Evolutionary conservation across 331 rosid genomes (phyloP), one percentile per base, ranked within the genome.

Genomic region (Prunus yedoensis): DNA sequence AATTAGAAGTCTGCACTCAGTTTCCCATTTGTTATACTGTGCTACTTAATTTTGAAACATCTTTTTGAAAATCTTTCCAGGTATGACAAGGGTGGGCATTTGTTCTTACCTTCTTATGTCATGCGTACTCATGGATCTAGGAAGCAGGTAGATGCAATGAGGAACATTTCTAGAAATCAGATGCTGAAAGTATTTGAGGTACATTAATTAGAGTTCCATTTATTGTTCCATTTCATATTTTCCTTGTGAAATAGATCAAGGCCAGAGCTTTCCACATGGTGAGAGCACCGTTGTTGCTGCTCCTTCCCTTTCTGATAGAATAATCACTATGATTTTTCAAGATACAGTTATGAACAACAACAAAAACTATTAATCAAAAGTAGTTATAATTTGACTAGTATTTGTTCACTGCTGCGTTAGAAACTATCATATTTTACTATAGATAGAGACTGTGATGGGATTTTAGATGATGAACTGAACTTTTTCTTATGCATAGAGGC

Each of bases 71-170:
- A 43, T 73, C 43, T 66, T 80, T 79, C 65, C 83, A 92, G 97
- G 73, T 88, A 88, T 79, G 96, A 90, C 84, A 92, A 84, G 81
- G 97, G 96, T 10, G 97, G 97, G 63, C 96, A 92, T 74, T 85
- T 92, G 81, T 92, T 90, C 88, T 79, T 92, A 68, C 97, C 97
- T 69, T 90, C 97, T 28, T 92, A 85, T 86, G 83, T 87, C 74
- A 90, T 92, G 97, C 97, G 94, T 35, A 92, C 96, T 77, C 97
- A 88, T 77, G 96, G 97, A 83, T 92, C 92, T 49, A 80, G 89
- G 81, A 92, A 79, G 86, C 97, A 92, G 61, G 91, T 78, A 77
- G 88, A 78, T 78, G 83, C 90, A 75, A 75, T 92, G 85, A 87
- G 85, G 87, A 85, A 68, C 45, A 74, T 85, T 70, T 70, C 85